Evolutionary conservation across 2,329 filamentous ascomycete species (phyloP), one percentile per base, ranked within the genome.

Genomic region (Colletotrichum cereale): DNA sequence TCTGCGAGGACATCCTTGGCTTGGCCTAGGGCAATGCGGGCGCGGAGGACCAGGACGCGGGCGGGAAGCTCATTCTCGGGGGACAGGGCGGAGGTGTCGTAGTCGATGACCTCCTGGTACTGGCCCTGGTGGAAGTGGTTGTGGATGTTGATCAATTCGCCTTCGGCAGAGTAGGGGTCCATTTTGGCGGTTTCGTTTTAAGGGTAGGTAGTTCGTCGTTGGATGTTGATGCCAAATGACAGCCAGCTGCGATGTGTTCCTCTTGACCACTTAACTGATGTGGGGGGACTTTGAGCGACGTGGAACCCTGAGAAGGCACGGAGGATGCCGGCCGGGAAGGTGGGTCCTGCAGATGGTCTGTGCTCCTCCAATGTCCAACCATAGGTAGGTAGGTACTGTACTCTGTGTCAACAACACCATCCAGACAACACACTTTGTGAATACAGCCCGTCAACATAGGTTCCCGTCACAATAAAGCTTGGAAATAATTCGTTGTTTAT

Each of bases 21-120:
- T 79, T 97, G 90, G 66, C 94, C 94, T 10, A 96, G 88, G 62
- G 95, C 95, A 78, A 97, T 90, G 79, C 92, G 92, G 53, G 96
- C 91, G 80, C 96, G 93, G 74, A 96, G 90, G 80, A 92, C 87
- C 67, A 98, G 89, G 55, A 97, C 85, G 70, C 91, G 91, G 50
- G 93, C 93, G 52, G 94, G 90, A 18, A 95, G 86, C 57, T 87
- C 86, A 84, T 98, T 98, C 77, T 92, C 90, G 74, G 91, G 76
- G 55, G 93, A 96, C 79, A 98, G 92, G 71, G 91, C 86, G 7
- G 92, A 90, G 53, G 91, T 92, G 82, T 97, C 92, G 84, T 95
- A 97, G 84, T 96, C 92, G 82, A 97, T 83, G 74, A 97, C 95
- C 79, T 92, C 87, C 79, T 93, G 89, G 87, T 94, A 97, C 86